phyloP scores from a whole-genome alignment of 768 basidiomycete species.

The Trametes meyenii region DNA sequence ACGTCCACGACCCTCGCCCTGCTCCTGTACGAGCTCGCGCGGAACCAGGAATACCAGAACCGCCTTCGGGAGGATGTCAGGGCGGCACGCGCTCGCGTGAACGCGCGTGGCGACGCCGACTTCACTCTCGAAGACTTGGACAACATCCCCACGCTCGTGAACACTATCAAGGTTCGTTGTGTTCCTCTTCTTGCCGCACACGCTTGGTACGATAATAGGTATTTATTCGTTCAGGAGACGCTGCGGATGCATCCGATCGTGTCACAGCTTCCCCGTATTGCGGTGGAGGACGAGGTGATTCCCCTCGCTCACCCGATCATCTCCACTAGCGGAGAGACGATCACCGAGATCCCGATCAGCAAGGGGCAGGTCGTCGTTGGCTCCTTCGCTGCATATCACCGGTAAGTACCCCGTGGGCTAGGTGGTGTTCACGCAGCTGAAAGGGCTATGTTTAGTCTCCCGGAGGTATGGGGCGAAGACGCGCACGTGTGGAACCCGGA shows the following conservation, averaged over 20 bases:
- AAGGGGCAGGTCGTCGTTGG: constrained; percentile 7
- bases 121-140: constrained; percentile 22
- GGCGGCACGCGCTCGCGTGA: constrained; percentile 3
- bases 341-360: constrained; percentile 14
- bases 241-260: constrained; percentile 28
- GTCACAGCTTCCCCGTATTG: constrained; percentile 23
- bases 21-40: constrained; percentile 19
- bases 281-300: constrained; percentile 29
- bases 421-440: not conserved
- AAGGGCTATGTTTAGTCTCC: not conserved
- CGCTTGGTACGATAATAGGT: not conserved
- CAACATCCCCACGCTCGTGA: constrained; percentile 2
- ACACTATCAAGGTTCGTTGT: constrained; percentile 19
- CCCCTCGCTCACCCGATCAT: constrained; percentile 22
- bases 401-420: not conserved
- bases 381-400: constrained; percentile 10
- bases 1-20: constrained; percentile 18
- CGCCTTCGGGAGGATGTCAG: constrained; percentile 24
- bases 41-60: constrained; percentile 10
- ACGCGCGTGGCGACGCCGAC: constrained; percentile 10
- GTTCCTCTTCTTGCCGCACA: too few relatives aligned
- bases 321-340: not conserved
- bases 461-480: constrained; percentile 21
- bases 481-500: constrained; percentile 22
- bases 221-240: constrained; percentile 18